phyloP scores from a whole-genome alignment of 257 asterid genomes.

The Sherardia arvensis region DNA sequence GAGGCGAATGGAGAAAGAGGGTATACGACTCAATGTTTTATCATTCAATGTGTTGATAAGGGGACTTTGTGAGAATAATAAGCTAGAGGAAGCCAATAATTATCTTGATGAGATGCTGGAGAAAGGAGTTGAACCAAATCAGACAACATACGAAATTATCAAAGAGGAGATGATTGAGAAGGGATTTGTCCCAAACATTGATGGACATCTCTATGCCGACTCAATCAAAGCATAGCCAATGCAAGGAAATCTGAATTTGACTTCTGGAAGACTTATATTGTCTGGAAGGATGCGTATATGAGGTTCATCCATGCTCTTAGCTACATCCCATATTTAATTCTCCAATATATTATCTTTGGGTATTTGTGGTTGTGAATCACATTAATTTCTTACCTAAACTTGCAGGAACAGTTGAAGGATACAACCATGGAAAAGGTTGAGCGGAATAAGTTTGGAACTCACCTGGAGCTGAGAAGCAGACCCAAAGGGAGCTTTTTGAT shows the following conservation, averaged over 20 bases:
- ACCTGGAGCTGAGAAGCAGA: constrained; percentile 76
- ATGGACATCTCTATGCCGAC: constrained; percentile 60
- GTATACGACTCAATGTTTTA: constrained; percentile 61
- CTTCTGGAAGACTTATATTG: background rate
- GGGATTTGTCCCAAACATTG: constrained; percentile 77
- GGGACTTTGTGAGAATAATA: constrained; percentile 52
- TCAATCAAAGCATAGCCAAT: constrained; percentile 18
- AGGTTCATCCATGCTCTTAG: too few relatives aligned
- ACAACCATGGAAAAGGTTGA: too few relatives aligned
- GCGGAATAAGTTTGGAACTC: too few relatives aligned
- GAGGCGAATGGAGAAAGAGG: constrained; percentile 80
- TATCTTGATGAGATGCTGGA: constrained; percentile 87
- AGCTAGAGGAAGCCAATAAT: constrained; percentile 58
- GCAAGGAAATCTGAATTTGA: background rate
- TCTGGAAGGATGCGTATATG: too few relatives aligned
- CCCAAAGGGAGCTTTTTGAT: too few relatives aligned
- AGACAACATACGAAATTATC: constrained; percentile 61
- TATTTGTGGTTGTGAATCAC: too few relatives aligned
- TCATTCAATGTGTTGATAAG: constrained; percentile 71
- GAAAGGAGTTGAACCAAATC: constrained; percentile 75
- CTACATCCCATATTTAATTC: too few relatives aligned
- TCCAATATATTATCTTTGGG: too few relatives aligned
- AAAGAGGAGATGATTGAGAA: constrained; percentile 76
- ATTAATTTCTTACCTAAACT: too few relatives aligned
- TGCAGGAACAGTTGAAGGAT: too few relatives aligned